These are phyloP conservation scores for Exophiala calicioides DNA, from an alignment of 2,329 filamentous ascomycete species.

Conservation along the genomic window DNA sequence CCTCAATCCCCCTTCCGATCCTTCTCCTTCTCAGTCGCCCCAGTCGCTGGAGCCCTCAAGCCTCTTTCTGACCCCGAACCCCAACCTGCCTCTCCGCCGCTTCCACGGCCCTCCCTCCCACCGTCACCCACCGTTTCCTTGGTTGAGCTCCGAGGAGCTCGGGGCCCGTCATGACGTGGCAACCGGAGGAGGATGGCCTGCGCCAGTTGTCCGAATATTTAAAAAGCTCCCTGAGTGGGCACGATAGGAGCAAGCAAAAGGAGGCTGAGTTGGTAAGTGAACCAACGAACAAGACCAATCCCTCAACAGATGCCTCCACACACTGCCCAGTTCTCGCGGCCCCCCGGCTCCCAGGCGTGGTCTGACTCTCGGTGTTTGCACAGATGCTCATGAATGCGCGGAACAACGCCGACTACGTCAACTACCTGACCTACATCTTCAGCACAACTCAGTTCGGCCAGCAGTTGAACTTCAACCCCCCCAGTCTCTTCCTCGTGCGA, in stretches of 20 bases:
- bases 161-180: conserved; percentile 75
- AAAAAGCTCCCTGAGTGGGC: conserved; percentile 85
- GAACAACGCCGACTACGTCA: conserved; percentile 87
- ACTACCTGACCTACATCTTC: conserved; percentile 92
- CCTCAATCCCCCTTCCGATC: too few relatives aligned
- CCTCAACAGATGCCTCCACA: not conserved
- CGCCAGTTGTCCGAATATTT: conserved; percentile 85
- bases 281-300: not conserved
- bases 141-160: conserved; percentile 17
- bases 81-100: not conserved
- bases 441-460: conserved; percentile 66
- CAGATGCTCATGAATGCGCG: conserved; percentile 94
- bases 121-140: conserved; percentile 3
- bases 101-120: conserved; percentile 1
- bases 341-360: too few relatives aligned
- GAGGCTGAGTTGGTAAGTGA: conserved; percentile 79
- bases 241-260: conserved; percentile 77
- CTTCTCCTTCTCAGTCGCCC: not conserved
- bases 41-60: too few relatives aligned
- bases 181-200: conserved; percentile 83
- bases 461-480: conserved; percentile 56
- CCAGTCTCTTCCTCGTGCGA: conserved; percentile 73
- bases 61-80: too few relatives aligned
- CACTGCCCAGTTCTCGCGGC: too few relatives aligned
- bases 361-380: too few relatives aligned